Conservation (phyloP, 2,329 filamentous ascomycete species). For the Aspergillus tubingensis region DNA sequence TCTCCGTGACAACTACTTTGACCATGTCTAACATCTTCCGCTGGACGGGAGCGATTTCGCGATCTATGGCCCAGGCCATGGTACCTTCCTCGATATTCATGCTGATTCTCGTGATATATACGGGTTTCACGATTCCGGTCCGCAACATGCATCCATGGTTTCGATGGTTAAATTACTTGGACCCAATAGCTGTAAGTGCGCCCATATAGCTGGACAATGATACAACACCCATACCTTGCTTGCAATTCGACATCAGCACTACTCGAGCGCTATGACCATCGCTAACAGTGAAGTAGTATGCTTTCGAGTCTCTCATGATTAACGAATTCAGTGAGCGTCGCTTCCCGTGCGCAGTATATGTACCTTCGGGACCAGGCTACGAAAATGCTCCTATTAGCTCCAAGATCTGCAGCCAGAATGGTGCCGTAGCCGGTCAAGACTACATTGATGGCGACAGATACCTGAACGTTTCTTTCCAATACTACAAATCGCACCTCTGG, state of each 20-base stretch:
- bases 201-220: not conserved
- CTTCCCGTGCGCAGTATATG: slow-evolving; percentile 54
- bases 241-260: not conserved
- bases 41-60: slow-evolving; percentile 72
- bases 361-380: slow-evolving; percentile 49
- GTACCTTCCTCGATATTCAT: slow-evolving; percentile 56
- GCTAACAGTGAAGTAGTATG: slow-evolving; percentile 52
- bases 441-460: slow-evolving; percentile 63
- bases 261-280: not conserved
- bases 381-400: slow-evolving; percentile 37
- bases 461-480: slow-evolving; percentile 56
- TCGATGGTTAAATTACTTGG: slow-evolving; percentile 78
- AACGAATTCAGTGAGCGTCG: slow-evolving; percentile 74
- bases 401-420: slow-evolving; percentile 60
- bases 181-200: slow-evolving; percentile 62
- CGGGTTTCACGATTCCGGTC: slow-evolving; percentile 50
- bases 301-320: slow-evolving; percentile 78
- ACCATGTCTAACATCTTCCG: slow-evolving; percentile 86
- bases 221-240: not conserved
- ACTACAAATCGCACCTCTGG: slow-evolving; percentile 63
- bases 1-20: slow-evolving; percentile 71
- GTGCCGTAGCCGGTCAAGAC: slow-evolving; percentile 56
- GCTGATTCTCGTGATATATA: slow-evolving; percentile 48
- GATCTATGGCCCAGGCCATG: slow-evolving; percentile 63
- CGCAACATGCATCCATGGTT: slow-evolving; percentile 78